phyloP scores from a whole-genome alignment of 306 rosid species.

The Rosa multiflora region DNA sequence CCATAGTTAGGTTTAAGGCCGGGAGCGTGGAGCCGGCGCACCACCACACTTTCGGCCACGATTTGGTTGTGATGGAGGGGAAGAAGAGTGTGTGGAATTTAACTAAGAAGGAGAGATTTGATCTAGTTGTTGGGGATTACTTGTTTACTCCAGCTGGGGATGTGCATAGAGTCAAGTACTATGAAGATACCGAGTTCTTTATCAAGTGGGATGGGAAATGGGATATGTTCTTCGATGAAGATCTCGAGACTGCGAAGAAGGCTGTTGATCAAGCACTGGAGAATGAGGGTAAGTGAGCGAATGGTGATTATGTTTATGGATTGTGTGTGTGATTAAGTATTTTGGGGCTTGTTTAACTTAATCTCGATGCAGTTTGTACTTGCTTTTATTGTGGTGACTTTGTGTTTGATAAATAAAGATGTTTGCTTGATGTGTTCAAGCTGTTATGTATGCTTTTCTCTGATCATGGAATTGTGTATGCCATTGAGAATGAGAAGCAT shows the following conservation, averaged over 20 bases:
- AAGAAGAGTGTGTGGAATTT: slow-evolving; percentile 88
- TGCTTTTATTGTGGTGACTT: not conserved
- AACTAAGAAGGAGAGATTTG: slow-evolving; percentile 62
- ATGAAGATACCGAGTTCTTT: slow-evolving; percentile 77
- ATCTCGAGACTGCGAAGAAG: slow-evolving; percentile 48
- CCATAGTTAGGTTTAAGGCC: slow-evolving; percentile 69
- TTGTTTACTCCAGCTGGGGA: slow-evolving; percentile 77
- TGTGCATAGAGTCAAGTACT: slow-evolving; percentile 75
- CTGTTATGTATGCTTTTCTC: not conserved
- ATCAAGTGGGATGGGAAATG: slow-evolving; percentile 94
- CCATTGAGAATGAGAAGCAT: not conserved
- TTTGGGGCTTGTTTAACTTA: not conserved
- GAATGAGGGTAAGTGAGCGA: not conserved
- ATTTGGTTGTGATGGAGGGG: slow-evolving; percentile 73
- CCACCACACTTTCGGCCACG: slow-evolving; percentile 89
- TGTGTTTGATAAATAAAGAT: slow-evolving; percentile 1
- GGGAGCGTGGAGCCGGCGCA: slow-evolving; percentile 94
- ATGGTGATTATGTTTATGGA: too few relatives aligned
- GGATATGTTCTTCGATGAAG: slow-evolving; percentile 92
- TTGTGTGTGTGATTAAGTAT: not conserved
- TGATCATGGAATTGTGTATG: not conserved
- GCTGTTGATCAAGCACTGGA: slow-evolving; percentile 35
- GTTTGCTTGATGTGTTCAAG: not conserved
- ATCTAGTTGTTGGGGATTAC: slow-evolving; percentile 67
- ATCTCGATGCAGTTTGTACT: not conserved